Base-by-base conservation (phyloP, 2,329 filamentous ascomycete species). In the Aureobasidium sp. region DNA sequence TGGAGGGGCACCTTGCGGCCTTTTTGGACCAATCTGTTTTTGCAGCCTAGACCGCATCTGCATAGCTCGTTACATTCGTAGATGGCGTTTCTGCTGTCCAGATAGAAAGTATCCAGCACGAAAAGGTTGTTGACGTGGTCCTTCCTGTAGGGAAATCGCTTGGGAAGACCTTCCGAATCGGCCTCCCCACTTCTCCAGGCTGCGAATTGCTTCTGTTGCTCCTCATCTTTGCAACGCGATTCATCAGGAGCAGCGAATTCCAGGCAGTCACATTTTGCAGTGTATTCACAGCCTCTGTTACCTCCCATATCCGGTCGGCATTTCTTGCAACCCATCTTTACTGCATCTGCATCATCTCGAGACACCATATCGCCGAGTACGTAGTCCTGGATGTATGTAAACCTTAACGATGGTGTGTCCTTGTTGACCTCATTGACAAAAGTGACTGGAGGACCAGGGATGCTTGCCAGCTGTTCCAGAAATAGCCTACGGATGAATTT, bases 61-160 rank as follows among this genome's bases (percentile, higher is more conserved):
- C 90, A 95, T 9, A 81, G 82, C 2, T 81, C 76, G 67, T 94
- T 90, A 71, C 90, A 95, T 69, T 95, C 90, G 73, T 92, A 93
- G 63, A 95, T 88, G 0, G 87, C 70, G 13, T 71, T 67, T 0
- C 78, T 70, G 0, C 70, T 69, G 20, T 78, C 68, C 0, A 77
- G 73, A 62, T 81, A 81, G 65, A 78, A 79, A 0, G 68, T 65
- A 0, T 77, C 74, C 0, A 78, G 69, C 24, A 70, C 72, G 26
- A 68, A 69, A 69, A 66, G 26, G 64, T 71, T 73, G 29, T 70
- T 67, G 8, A 71, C 69, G 48, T 71, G 82, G n/a, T 41, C 46
- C 1, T 17, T 20, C 13, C 36, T 60, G 70, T 93, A 93, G 0
- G 87, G 86, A 65, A 89, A 89, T 15, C 75, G 70, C 67, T 80